Evolutionary conservation across 2,329 filamentous ascomycete species (phyloP).

Genomic region (Alternaria atra): DNA sequence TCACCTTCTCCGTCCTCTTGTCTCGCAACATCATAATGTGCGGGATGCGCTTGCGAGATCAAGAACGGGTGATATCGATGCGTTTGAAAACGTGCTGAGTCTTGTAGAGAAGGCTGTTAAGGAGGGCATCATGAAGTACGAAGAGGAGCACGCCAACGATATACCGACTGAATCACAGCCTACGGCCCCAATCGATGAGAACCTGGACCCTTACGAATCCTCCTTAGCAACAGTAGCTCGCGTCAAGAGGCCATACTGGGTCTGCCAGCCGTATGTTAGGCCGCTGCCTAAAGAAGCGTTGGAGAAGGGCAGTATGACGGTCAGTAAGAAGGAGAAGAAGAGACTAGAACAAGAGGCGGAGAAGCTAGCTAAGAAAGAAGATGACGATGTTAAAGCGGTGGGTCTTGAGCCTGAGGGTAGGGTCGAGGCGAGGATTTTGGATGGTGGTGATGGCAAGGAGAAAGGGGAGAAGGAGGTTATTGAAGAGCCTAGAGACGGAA

Average conservation of each 20-base stretch:
- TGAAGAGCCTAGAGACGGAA: constrained; percentile 56
- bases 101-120: constrained; percentile 80
- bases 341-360: constrained; percentile 52
- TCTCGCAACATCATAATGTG: constrained; percentile 81
- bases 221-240: constrained; percentile 72
- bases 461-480: constrained; percentile 32
- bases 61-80: constrained; percentile 74
- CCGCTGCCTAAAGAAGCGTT: constrained; percentile 88
- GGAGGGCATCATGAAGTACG: constrained; percentile 74
- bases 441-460: neutral
- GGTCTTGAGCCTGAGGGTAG: constrained; percentile 38
- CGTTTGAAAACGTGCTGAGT: constrained; percentile 77
- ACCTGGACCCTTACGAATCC: constrained; percentile 59
- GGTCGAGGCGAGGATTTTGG: constrained; percentile 62
- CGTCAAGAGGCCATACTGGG: constrained; percentile 87
- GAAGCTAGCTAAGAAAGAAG: constrained; percentile 47
- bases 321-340: constrained; percentile 72
- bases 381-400: constrained; percentile 38
- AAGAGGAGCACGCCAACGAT: constrained; percentile 44
- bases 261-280: constrained; percentile 86
- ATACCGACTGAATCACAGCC: constrained; percentile 2
- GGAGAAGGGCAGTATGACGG: constrained; percentile 77
- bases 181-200: neutral
- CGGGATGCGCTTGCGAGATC: constrained; percentile 81
- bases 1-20: constrained; percentile 84